Percentiles rank a stretch among this genome's conserved stretches.
Conservation (phyloP, 495 filamentous ascomycete species). For the Hypoxylon fuscum region DNA sequence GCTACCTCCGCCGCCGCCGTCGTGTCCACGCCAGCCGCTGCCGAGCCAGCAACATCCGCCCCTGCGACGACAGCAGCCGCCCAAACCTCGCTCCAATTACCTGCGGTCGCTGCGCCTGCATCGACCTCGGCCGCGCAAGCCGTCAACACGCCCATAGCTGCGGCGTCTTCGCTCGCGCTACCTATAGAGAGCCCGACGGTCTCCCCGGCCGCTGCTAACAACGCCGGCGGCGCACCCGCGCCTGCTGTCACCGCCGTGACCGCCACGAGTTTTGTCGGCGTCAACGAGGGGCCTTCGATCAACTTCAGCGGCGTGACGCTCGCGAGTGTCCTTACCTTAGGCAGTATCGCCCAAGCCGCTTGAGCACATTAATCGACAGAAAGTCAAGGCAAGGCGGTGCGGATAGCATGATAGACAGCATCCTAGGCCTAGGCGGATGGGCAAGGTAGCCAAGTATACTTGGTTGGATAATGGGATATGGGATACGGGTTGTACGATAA, state of each 20-base stretch:
- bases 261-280: conserved; percentile 29
- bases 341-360: conserved; percentile 11
- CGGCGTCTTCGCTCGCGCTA: conserved; percentile 24
- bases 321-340: conserved; percentile 43
- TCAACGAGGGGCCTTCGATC: conserved; percentile 35
- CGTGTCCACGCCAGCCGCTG: too few relatives aligned
- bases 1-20: conserved; percentile 12
- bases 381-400: neutral
- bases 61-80: neutral
- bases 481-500: neutral
- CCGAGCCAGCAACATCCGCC: too few relatives aligned
- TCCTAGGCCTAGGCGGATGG: too few relatives aligned
- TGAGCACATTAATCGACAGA: neutral
- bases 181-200: conserved; percentile 29
- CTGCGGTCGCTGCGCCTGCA: conserved; percentile 13
- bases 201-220: conserved; percentile 26
- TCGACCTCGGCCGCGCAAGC: conserved; percentile 8
- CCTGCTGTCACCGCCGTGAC: conserved; percentile 22
- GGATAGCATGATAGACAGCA: neutral
- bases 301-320: conserved; percentile 46
- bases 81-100: conserved; percentile 9
- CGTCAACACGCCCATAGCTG: conserved; percentile 16
- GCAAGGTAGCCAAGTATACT: too few relatives aligned
- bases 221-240: too few relatives aligned
- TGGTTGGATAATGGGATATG: neutral